phyloP scores from a whole-genome alignment of 2,329 filamentous ascomycete species.

The Diplodia seriata region DNA sequence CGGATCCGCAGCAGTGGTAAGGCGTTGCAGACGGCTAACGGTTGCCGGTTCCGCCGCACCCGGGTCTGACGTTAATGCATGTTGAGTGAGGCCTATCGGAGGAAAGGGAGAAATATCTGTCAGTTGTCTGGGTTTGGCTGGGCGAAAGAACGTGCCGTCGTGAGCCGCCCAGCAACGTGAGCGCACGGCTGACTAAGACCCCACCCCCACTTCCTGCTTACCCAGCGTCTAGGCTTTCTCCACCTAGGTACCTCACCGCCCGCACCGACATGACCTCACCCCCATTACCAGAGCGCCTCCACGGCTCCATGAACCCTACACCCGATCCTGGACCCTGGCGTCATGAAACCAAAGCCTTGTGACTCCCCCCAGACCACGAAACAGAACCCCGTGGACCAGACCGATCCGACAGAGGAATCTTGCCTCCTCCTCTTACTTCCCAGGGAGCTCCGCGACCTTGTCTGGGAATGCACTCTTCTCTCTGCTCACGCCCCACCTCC shows the following conservation, averaged over 20 bases:
- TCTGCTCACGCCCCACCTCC: neutral
- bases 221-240: neutral
- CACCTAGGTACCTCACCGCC: constrained; percentile 21
- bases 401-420: neutral
- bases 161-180: neutral
- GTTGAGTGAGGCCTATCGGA: neutral
- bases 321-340: neutral
- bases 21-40: constrained; percentile 12
- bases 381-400: neutral
- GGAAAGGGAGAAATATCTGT: neutral
- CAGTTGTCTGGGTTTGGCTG: neutral
- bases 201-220: neutral
- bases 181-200: neutral
- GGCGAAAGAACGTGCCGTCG: neutral
- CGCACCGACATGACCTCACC: constrained; percentile 18
- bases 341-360: neutral
- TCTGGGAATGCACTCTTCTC: constrained; percentile 18
- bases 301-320: neutral
- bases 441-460: constrained; percentile 25
- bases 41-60: neutral
- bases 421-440: constrained; percentile 19
- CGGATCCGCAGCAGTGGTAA: neutral
- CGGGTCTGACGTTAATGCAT: neutral
- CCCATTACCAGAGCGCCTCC: neutral
- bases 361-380: neutral